Conservation (phyloP, 352 stramenopile genomes). For the Globisporangium lucens region DNA sequence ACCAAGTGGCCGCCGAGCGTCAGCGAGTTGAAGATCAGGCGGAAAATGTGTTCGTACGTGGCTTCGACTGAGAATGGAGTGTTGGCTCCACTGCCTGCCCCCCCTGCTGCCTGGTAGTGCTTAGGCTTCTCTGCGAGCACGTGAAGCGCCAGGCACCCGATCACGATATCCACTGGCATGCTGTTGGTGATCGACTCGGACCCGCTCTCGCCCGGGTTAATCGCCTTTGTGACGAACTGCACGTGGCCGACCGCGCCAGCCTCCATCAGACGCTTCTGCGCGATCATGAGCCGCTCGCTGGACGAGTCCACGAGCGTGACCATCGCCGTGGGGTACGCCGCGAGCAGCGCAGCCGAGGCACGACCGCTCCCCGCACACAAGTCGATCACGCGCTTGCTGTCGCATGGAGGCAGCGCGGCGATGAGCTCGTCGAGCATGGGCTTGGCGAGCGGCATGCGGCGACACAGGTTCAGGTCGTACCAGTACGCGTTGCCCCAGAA, state of each 20-base stretch:
- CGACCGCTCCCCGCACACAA: conserved; percentile 67
- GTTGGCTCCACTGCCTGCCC: not conserved
- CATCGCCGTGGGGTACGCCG: conserved; percentile 53
- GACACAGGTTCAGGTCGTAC: conserved; percentile 72
- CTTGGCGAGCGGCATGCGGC: conserved; percentile 57
- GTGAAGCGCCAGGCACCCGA: conserved; percentile 66
- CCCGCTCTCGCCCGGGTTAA: conserved; percentile 13
- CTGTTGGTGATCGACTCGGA: conserved; percentile 23
- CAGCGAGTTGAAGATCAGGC: conserved; percentile 45
- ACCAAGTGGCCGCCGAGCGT: conserved; percentile 61
- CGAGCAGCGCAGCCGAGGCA: conserved; percentile 44
- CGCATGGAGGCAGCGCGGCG: conserved; percentile 56
- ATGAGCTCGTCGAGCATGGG: conserved; percentile 62
- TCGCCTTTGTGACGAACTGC: conserved; percentile 24
- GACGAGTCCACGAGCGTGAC: conserved; percentile 63
- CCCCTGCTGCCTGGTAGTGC: conserved; percentile 34
- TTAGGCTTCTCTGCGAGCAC: conserved; percentile 50
- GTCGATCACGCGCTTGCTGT: conserved; percentile 53
- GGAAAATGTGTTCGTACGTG: conserved; percentile 57
- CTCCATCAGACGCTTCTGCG: conserved; percentile 34
- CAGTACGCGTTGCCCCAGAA: conserved; percentile 78
- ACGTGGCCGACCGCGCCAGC: conserved; percentile 10
- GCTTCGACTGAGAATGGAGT: conserved; percentile 18
- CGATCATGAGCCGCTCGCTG: conserved; percentile 49
- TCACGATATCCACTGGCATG: conserved; percentile 48